These are phyloP conservation scores for Apiospora koreana DNA, from an alignment of 2,329 filamentous ascomycete species.

Conservation along the genomic window DNA sequence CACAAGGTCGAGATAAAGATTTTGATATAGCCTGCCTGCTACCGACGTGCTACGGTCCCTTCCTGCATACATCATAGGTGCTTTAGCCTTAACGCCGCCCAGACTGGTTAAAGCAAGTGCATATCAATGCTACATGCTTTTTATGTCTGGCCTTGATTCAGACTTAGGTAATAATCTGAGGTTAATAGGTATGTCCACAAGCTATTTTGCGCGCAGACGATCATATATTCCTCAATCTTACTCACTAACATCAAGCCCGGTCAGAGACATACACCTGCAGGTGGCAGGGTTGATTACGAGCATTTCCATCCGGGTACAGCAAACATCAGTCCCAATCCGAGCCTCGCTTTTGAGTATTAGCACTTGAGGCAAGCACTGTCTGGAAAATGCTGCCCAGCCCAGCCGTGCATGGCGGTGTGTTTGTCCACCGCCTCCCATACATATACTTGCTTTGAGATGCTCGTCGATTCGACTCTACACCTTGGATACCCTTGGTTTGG, in stretches of 20 bases:
- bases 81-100: not conserved
- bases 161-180: not conserved
- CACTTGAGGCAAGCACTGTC: not conserved
- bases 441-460: not conserved
- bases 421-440: not conserved
- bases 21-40: not conserved
- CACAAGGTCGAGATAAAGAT: not conserved
- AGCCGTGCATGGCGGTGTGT: not conserved
- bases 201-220: not conserved
- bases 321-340: not conserved
- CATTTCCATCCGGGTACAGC: not conserved
- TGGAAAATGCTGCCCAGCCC: not conserved
- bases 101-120: not conserved
- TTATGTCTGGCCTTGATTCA: not conserved
- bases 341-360: not conserved
- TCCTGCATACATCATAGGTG: constrained; percentile 4
- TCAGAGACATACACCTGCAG: not conserved
- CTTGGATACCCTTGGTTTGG: not conserved
- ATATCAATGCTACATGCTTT: not conserved
- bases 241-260: not conserved
- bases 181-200: not conserved
- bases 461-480: not conserved
- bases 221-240: not conserved
- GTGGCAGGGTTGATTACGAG: not conserved
- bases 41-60: not conserved